A percentile compares a stretch with the other conserved stretches of the same genome.
Conservation (phyloP, 2,329 filamentous ascomycete genomes). For the Thermomyces lanuginosus region DNA sequence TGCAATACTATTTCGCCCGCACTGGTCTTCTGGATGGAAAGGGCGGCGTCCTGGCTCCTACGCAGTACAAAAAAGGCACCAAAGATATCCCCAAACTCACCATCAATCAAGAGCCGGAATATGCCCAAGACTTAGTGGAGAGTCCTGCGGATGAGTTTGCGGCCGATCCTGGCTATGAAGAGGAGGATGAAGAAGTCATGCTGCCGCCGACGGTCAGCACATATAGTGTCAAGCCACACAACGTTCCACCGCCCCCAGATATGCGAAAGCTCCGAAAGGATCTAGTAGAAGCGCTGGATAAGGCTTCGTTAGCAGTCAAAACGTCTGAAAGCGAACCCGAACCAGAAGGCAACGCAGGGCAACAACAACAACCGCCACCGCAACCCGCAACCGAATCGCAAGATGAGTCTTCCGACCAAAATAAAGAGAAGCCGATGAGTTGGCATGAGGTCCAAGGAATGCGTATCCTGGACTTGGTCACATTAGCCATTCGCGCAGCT, state of each 20-base stretch:
- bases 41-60: conserved; percentile 66
- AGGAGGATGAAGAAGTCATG: conserved; percentile 55
- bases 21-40: conserved; percentile 89
- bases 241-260: conserved; percentile 68
- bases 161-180: conserved; percentile 30
- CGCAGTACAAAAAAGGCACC: conserved; percentile 40
- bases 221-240: conserved; percentile 71
- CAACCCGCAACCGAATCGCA: conserved; percentile 7
- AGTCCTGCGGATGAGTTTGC: conserved; percentile 32
- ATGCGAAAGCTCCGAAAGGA: conserved; percentile 59
- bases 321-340: conserved; percentile 21
- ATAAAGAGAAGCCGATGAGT: conserved; percentile 41
- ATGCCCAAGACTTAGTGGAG: conserved; percentile 31
- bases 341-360: conserved; percentile 14
- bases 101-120: conserved; percentile 21
- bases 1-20: conserved; percentile 96
- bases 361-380: conserved; percentile 17
- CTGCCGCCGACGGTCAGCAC: conserved; percentile 95
- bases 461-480: conserved; percentile 82
- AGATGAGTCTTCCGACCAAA: no score
- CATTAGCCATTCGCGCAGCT: conserved; percentile 84
- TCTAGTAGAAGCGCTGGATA: conserved; percentile 49
- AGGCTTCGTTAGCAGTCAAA: conserved; percentile 51
- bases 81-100: conserved; percentile 25
- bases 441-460: conserved; percentile 84